phyloP scores from a whole-genome alignment of 208 protist genomes.

The Ichthyophonus hoferi region DNA sequence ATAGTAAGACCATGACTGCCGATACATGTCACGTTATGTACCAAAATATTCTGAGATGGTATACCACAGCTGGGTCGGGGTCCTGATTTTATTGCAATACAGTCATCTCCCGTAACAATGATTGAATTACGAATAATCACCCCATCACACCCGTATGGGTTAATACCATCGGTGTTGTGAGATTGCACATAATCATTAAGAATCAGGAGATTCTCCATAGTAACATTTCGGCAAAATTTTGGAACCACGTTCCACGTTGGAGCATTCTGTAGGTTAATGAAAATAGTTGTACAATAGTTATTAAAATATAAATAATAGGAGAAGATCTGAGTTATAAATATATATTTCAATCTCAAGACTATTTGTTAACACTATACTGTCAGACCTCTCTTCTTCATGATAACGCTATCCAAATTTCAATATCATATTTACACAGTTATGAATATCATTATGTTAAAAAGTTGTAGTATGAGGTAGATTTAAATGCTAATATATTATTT shows the following conservation, averaged over 20 bases:
- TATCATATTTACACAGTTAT: too few relatives aligned
- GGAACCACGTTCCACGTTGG: conserved; percentile 21
- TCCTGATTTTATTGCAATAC: conserved; percentile 17
- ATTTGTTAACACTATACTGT: too few relatives aligned
- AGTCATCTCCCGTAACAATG: conserved; percentile 25
- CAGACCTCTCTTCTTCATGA: too few relatives aligned
- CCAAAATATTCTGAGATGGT: conserved; percentile 17
- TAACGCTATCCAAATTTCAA: too few relatives aligned
- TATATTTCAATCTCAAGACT: too few relatives aligned
- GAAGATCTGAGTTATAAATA: too few relatives aligned
- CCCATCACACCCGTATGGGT: neutral
- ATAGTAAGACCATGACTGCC: conserved; percentile 12
- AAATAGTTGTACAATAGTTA: too few relatives aligned
- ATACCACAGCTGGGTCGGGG: conserved; percentile 19
- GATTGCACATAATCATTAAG: conserved; percentile 1
- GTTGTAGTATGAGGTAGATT: too few relatives aligned
- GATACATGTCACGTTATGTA: conserved; percentile 18
- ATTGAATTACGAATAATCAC: conserved; percentile 11
- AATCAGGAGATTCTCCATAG: conserved; percentile 8
- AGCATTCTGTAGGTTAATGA: too few relatives aligned
- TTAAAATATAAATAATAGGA: too few relatives aligned
- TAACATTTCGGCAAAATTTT: conserved; percentile 21
- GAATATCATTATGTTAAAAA: too few relatives aligned
- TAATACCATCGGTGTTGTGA: conserved; percentile 21
- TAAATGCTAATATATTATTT: too few relatives aligned